phyloP scores from a whole-genome alignment of 352 stramenopile species.

The Globisporangium perplexum region DNA sequence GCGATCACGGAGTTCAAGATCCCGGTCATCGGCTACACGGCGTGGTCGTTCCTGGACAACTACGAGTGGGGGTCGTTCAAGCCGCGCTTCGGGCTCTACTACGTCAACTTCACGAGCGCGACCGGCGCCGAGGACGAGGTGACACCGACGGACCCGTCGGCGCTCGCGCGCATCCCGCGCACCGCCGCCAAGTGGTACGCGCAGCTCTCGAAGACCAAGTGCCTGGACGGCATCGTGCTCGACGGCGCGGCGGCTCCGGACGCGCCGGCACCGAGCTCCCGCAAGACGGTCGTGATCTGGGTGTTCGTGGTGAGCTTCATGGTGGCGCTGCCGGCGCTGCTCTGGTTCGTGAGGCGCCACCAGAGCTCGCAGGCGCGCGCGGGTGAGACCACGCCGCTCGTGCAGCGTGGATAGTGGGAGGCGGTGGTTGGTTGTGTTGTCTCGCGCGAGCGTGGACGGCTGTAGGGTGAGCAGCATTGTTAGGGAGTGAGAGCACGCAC shows the following conservation, averaged over 20 bases:
- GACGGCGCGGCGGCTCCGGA: background rate
- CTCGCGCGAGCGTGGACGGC: too few relatives aligned
- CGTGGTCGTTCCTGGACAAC: constrained; percentile 93
- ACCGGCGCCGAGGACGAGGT: constrained; percentile 20
- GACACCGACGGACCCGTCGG: background rate
- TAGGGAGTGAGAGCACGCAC: too few relatives aligned
- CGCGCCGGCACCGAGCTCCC: background rate
- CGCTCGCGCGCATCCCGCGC: constrained; percentile 14
- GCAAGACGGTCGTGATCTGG: constrained; percentile 1
- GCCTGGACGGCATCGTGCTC: constrained; percentile 8
- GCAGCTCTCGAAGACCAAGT: constrained; percentile 6
- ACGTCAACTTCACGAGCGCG: constrained; percentile 1
- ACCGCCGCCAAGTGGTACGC: constrained; percentile 14
- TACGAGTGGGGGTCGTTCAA: constrained; percentile 86
- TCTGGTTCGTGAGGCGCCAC: constrained; percentile 13
- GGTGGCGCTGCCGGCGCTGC: constrained; percentile 14
- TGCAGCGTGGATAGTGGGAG: background rate
- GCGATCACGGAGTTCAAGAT: constrained; percentile 53
- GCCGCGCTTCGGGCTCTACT: constrained; percentile 25
- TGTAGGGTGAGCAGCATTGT: too few relatives aligned
- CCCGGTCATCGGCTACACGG: constrained; percentile 88
- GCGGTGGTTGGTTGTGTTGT: too few relatives aligned
- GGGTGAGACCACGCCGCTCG: background rate
- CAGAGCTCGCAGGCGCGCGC: constrained; percentile 10
- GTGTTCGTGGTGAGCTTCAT: constrained; percentile 19